Conservation (phyloP, 192 early-diverging fungal species). For the Allomyces javanicus region DNA sequence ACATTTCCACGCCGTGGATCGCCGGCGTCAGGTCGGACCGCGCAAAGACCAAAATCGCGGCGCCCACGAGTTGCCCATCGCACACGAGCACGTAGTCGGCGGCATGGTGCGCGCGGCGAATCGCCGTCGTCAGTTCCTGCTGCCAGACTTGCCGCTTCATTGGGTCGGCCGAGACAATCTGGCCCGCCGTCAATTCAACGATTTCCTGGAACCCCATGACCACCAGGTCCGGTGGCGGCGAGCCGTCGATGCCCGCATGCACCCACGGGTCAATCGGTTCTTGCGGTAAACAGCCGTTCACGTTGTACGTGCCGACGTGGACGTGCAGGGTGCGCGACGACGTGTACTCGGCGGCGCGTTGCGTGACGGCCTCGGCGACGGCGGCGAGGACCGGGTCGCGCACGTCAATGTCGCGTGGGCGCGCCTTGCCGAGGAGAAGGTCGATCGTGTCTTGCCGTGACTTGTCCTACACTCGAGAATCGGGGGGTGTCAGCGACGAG, state of each 20-base stretch:
- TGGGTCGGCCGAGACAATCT: slow-evolving; percentile 44
- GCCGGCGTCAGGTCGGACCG: slow-evolving; percentile 21
- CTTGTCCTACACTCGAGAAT: slow-evolving; percentile 45
- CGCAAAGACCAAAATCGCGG: slow-evolving; percentile 74
- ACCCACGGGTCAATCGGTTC: slow-evolving; percentile 51
- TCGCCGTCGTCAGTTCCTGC: slow-evolving; percentile 13
- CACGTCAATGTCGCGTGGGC: slow-evolving; percentile 6
- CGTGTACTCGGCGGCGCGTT: slow-evolving; percentile 37
- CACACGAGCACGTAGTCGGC: slow-evolving; percentile 3
- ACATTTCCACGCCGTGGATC: not conserved
- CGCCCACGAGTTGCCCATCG: slow-evolving; percentile 62
- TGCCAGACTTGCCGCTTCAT: slow-evolving; percentile 28
- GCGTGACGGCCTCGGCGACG: slow-evolving; percentile 12
- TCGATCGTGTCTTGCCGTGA: slow-evolving; percentile 86
- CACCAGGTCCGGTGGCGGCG: slow-evolving; percentile 49
- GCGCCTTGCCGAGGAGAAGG: slow-evolving; percentile 43
- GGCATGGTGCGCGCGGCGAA: slow-evolving; percentile 15
- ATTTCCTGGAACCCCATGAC: slow-evolving; percentile 91
- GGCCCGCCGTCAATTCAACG: slow-evolving; percentile 62
- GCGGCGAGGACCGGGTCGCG: slow-evolving; percentile 17
- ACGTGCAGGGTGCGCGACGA: slow-evolving; percentile 34
- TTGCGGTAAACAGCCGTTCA: slow-evolving; percentile 58
- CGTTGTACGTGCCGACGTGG: slow-evolving; percentile 74
- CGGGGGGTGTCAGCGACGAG: too few relatives aligned
- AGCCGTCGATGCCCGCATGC: slow-evolving; percentile 18